These are phyloP conservation scores for Cenchrus fungigraminus DNA, from an alignment of 176 grass and related monocot species.

Conservation along the genomic window DNA sequence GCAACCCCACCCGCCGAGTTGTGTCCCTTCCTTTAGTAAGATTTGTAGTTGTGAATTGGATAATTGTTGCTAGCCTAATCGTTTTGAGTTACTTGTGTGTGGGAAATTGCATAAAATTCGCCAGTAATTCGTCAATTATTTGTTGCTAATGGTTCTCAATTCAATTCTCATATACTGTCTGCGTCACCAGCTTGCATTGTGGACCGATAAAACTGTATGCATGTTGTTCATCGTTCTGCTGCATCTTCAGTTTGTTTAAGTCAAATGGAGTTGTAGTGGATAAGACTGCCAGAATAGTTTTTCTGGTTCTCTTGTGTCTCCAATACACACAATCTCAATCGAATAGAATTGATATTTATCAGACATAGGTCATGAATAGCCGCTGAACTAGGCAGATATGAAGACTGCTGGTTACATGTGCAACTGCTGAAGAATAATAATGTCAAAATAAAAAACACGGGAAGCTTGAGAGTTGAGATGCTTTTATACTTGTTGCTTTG, in stretches of 20 bases:
- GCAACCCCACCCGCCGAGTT: neutral
- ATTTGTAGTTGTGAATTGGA: neutral
- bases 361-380: neutral
- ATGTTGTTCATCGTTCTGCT: neutral
- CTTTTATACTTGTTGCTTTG: neutral
- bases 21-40: neutral
- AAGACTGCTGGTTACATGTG: neutral
- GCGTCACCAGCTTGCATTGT: neutral
- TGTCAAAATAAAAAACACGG: neutral
- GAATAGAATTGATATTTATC: neutral
- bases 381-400: neutral
- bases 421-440: neutral
- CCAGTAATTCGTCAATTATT: neutral
- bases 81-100: neutral
- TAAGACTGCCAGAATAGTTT: neutral
- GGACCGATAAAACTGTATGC: neutral
- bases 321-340: neutral
- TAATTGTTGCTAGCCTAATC: neutral
- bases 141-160: neutral
- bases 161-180: neutral
- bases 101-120: neutral
- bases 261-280: neutral
- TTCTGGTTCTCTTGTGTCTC: neutral
- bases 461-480: neutral
- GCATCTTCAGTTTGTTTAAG: neutral